Base-by-base conservation (phyloP, 2,329 filamentous ascomycete genomes). In the Colletotrichum brevisporum region DNA sequence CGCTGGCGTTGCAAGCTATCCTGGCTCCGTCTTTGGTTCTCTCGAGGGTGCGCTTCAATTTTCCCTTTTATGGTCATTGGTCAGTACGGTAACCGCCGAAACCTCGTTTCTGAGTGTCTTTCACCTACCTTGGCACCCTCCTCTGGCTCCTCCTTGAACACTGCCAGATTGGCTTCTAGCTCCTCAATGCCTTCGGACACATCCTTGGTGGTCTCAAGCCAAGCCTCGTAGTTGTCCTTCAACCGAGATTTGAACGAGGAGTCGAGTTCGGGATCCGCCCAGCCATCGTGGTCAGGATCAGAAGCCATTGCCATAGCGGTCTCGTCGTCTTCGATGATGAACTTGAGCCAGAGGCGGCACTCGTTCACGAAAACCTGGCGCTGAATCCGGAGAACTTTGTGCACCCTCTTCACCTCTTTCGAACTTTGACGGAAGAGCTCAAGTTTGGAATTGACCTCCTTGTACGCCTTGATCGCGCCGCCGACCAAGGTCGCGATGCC, bases 371-470 rank as follows among this genome's bases (percentile, higher is more conserved):
- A 70, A 6, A 67, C 6, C 15, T 56, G 36, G 0, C 36, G 60
- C 43, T 69, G 66, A 24, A 69, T n/a, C 13, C 15, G 41, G 16
- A 69, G 36, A 6, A 39, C 8, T 21, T 60, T 59, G 3, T 55
- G 36, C 9, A 60, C 15, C 2, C 43, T 47, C 18, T 51, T 54
- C 47, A 56, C 41, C n/a, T 53, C 50, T 26, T 27, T 65, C 2
- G 66, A 69, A 48, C 52, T 50, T n/a, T 65, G 66, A 2, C 60
- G 60, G 47, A 60, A 69, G 21, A 45, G 24, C 15, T 62, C 62
- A 21, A 70, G 9, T 16, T 66, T 65, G n/a, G 24, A 6, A 10
- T 54, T 50, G 16, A 57, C 56, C n/a, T 39, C 31, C 51, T 62
- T 48, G 53, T 66, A 66, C 8, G 62, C 55, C 16, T 61, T 58